Conservation (phyloP, 2,329 filamentous ascomycete species). For the Fusarium xyrophilum region DNA sequence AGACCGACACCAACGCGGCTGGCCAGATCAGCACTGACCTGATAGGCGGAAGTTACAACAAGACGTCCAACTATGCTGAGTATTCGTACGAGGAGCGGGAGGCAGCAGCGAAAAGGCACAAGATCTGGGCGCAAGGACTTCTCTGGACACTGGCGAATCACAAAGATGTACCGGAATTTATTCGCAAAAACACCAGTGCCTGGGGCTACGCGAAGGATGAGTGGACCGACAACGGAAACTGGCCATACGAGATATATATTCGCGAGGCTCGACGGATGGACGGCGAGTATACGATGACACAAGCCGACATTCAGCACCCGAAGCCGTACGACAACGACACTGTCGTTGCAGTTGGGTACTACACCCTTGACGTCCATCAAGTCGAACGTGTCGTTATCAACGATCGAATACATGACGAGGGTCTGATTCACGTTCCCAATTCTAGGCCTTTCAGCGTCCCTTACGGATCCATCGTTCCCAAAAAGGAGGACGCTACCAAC, state of each 20-base stretch:
- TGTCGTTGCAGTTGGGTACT: constrained; percentile 13
- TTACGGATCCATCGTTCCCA: constrained; percentile 2
- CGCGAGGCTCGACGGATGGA: constrained; percentile 26
- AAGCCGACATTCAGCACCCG: constrained; percentile 15
- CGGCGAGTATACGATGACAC: constrained; percentile 21
- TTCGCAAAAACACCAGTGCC: not conserved
- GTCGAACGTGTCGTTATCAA: constrained; percentile 20
- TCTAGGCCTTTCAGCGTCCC: constrained; percentile 14
- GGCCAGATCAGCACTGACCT: constrained; percentile 29
- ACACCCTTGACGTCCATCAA: constrained; percentile 25
- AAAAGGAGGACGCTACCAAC: constrained; percentile 6
- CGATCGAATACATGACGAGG: constrained; percentile 18
- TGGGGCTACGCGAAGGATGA: constrained; percentile 31
- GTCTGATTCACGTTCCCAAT: constrained; percentile 16
- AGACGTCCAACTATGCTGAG: constrained; percentile 20
- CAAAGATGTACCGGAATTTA: not conserved
- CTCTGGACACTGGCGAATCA: constrained; percentile 27
- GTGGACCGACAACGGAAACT: constrained; percentile 9
- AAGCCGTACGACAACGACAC: constrained; percentile 2
- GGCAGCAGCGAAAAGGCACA: not conserved
- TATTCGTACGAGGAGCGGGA: constrained; percentile 19
- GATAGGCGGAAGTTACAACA: constrained; percentile 23
- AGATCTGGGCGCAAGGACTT: constrained; percentile 21
- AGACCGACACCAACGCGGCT: constrained; percentile 25
- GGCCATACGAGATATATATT: constrained; percentile 26